Percentiles rank a stretch among this genome's conserved stretches.
These are phyloP conservation scores for Cladophialophora exuberans DNA, from an alignment of 2,329 filamentous ascomycete genomes.

Conservation along the genomic window DNA sequence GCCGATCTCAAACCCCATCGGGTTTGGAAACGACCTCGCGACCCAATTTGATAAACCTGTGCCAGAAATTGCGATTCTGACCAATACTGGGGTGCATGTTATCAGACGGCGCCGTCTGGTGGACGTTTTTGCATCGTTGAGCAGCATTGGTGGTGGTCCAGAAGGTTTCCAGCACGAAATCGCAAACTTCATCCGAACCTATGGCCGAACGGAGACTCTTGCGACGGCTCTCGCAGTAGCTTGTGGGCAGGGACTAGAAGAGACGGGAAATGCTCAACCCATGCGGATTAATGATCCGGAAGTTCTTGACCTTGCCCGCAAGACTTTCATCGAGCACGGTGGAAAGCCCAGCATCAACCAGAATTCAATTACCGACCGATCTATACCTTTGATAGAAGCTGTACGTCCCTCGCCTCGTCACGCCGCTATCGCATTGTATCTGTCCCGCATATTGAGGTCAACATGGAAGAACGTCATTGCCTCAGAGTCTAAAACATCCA, in stretches of 20 bases:
- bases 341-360: conserved; percentile 85
- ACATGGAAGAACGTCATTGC: conserved; percentile 85
- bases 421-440: conserved; percentile 83
- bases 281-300: conserved; percentile 77
- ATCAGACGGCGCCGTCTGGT: conserved; percentile 82
- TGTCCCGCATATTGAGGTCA: conserved; percentile 82
- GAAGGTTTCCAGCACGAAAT: conserved; percentile 82
- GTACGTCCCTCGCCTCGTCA: conserved; percentile 88
- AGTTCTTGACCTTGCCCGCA: conserved; percentile 80
- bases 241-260: conserved; percentile 87
- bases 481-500: conserved; percentile 55
- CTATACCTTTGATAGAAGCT: conserved; percentile 72
- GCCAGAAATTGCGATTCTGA: conserved; percentile 86
- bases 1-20: conserved; percentile 67
- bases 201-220: conserved; percentile 86
- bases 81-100: conserved; percentile 86
- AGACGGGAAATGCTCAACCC: conserved; percentile 70
- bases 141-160: conserved; percentile 72
- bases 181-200: conserved; percentile 79
- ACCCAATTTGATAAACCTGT: conserved; percentile 88
- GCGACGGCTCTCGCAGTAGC: conserved; percentile 91
- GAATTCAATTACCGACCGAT: conserved; percentile 65
- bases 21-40: conserved; percentile 93
- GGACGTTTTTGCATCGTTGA: conserved; percentile 84
- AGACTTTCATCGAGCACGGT: conserved; percentile 89